Percentiles rank a stretch among this genome's conserved stretches.
phyloP scores from a whole-genome alignment of 208 protist genomes.

The Trypanosoma theileri region DNA sequence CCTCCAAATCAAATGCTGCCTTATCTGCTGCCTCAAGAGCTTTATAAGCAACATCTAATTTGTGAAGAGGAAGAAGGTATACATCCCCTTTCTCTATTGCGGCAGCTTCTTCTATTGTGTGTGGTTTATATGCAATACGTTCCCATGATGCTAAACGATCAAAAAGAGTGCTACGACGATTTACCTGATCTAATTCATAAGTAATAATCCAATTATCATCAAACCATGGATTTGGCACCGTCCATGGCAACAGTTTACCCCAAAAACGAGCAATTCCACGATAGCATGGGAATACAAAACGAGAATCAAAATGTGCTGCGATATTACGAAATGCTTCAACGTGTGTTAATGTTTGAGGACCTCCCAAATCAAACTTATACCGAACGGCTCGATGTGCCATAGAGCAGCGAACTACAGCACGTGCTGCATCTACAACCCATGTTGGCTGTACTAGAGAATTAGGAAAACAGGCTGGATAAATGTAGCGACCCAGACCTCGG shows the following conservation, averaged over 20 bases:
- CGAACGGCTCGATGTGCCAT: slow-evolving; percentile 82
- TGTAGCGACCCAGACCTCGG: slow-evolving; percentile 83
- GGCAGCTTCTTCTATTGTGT: slow-evolving; percentile 79
- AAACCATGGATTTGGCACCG: slow-evolving; percentile 89
- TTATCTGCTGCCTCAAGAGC: slow-evolving; percentile 79
- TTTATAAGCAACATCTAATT: slow-evolving; percentile 74
- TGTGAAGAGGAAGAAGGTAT: slow-evolving; percentile 65
- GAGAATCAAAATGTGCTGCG: slow-evolving; percentile 60
- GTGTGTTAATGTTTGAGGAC: slow-evolving; percentile 85
- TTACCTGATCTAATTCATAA: slow-evolving; percentile 91
- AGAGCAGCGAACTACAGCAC: slow-evolving; percentile 80
- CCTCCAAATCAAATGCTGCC: slow-evolving; percentile 78
- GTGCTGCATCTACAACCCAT: slow-evolving; percentile 90
- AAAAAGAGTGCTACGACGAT: slow-evolving; percentile 86
- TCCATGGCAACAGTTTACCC: slow-evolving; percentile 79
- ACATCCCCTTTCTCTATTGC: slow-evolving; percentile 58
- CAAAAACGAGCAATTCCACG: slow-evolving; percentile 83
- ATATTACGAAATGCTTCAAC: slow-evolving; percentile 84
- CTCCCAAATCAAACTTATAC: slow-evolving; percentile 91
- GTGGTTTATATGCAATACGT: slow-evolving; percentile 78
- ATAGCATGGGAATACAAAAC: slow-evolving; percentile 83
- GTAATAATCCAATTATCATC: slow-evolving; percentile 90
- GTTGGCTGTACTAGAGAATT: slow-evolving; percentile 90
- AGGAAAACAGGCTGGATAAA: slow-evolving; percentile 88
- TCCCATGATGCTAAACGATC: slow-evolving; percentile 89